Conservation (phyloP, 345 rosid species). For the Euclidium syriacum region DNA sequence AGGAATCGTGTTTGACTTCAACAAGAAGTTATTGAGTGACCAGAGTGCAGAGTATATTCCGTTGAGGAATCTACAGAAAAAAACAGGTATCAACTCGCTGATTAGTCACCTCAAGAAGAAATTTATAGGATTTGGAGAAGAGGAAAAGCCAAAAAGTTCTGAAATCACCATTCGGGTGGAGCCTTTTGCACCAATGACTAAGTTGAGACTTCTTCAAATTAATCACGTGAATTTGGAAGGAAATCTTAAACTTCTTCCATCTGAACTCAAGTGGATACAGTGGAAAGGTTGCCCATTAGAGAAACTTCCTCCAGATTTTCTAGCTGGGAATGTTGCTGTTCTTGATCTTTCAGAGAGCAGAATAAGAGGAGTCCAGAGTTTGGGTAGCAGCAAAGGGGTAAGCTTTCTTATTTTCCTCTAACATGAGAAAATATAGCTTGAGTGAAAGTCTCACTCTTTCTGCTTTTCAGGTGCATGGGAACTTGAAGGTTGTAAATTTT, state of each 20-base stretch:
- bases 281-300: conserved; percentile 58
- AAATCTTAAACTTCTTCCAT: conserved; percentile 40
- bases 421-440: background rate
- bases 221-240: conserved; percentile 52
- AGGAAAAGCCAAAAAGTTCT: conserved; percentile 11
- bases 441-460: background rate
- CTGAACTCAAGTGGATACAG: conserved; percentile 56
- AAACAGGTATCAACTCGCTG: background rate
- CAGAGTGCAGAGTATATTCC: background rate
- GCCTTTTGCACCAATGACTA: conserved; percentile 41
- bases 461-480: conserved; percentile 12
- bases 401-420: background rate
- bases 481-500: conserved; percentile 24
- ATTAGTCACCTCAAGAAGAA: conserved; percentile 16
- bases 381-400: conserved; percentile 22
- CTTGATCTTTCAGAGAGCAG: conserved; percentile 68
- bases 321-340: conserved; percentile 43
- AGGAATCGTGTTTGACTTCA: conserved; percentile 44
- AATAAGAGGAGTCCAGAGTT: conserved; percentile 36
- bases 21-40: conserved; percentile 10
- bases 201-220: conserved; percentile 60
- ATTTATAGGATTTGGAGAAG: background rate
- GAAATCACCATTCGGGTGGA: conserved; percentile 30
- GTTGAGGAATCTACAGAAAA: background rate
- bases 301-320: conserved; percentile 39